Percentiles rank a stretch among this genome's conserved stretches.
Conservation (phyloP, 371 early-diverging fungal species). For the Syncephalastrum racemosum region DNA sequence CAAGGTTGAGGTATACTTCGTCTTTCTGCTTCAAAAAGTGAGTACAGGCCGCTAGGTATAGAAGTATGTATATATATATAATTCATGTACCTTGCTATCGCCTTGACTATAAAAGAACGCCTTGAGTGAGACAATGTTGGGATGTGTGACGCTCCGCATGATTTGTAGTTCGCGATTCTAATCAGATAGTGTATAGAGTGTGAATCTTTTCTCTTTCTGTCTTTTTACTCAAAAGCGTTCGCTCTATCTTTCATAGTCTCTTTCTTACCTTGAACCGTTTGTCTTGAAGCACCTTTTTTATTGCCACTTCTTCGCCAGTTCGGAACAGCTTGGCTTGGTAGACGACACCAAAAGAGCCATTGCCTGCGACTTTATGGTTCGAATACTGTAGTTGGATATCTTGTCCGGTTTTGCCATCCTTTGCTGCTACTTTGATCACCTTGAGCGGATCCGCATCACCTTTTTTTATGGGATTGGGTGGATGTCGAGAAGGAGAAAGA, state of each 20-base stretch:
- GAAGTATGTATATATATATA: background rate
- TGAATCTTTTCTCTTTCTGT: constrained; percentile 8
- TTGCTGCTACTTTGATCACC: constrained; percentile 59
- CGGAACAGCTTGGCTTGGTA: constrained; percentile 87
- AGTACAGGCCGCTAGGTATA: background rate
- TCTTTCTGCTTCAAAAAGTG: constrained; percentile 50
- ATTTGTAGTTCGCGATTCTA: constrained; percentile 92
- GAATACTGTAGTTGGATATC: constrained; percentile 84
- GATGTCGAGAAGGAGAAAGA: background rate
- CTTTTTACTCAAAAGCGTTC: background rate
- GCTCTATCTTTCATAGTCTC: background rate
- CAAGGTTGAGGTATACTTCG: constrained; percentile 85
- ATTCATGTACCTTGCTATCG: constrained; percentile 42
- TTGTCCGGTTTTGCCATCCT: constrained; percentile 82
- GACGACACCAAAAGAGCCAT: constrained; percentile 96
- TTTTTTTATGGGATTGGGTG: constrained; percentile 9
- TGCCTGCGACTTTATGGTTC: constrained; percentile 88
- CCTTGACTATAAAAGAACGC: constrained; percentile 84
- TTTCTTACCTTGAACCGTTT: constrained; percentile 84
- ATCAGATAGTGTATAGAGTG: constrained; percentile 4
- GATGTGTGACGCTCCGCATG: constrained; percentile 83
- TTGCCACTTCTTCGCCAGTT: constrained; percentile 82
- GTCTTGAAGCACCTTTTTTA: constrained; percentile 95
- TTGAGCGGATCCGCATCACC: constrained; percentile 56
- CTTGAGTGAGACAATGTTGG: constrained; percentile 79